phyloP scores from a whole-genome alignment of 257 asterid species.

The Gardenia jasminoides region DNA sequence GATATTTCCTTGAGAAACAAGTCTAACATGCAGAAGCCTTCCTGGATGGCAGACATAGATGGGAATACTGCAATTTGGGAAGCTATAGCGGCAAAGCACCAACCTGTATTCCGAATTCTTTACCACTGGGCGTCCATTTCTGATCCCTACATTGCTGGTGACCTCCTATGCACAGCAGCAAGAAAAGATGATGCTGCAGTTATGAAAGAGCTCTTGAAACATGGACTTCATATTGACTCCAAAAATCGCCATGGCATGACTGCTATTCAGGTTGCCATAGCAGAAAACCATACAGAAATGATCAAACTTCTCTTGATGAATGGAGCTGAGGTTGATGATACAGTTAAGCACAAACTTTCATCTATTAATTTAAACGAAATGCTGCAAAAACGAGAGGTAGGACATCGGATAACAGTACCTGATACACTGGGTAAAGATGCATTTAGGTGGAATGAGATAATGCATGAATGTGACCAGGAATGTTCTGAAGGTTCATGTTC shows the following conservation, averaged over 20 bases:
- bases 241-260: conserved; percentile 66
- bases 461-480: conserved; percentile 10
- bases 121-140: conserved; percentile 87
- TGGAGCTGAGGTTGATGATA: conserved; percentile 64
- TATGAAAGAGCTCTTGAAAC: conserved; percentile 63
- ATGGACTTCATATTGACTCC: conserved; percentile 70
- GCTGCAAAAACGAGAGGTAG: conserved; percentile 60
- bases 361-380: conserved; percentile 40
- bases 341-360: conserved; percentile 31
- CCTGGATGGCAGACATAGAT: conserved; percentile 45
- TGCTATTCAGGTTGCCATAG: conserved; percentile 62
- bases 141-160: conserved; percentile 71
- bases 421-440: conserved; percentile 21
- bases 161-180: conserved; percentile 83
- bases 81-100: conserved; percentile 63
- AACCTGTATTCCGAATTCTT: conserved; percentile 64
- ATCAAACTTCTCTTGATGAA: conserved; percentile 64
- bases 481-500: conserved; percentile 13
- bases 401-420: conserved; percentile 52
- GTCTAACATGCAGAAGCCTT: background rate
- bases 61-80: conserved; percentile 91
- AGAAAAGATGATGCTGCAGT: conserved; percentile 42
- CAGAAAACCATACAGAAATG: conserved; percentile 56
- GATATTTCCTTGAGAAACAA: background rate
- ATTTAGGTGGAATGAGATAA: conserved; percentile 27